These are phyloP conservation scores for Blastobotrys petasosporus DNA, from an alignment of 1,139 yeast species.

Conservation along the genomic window DNA sequence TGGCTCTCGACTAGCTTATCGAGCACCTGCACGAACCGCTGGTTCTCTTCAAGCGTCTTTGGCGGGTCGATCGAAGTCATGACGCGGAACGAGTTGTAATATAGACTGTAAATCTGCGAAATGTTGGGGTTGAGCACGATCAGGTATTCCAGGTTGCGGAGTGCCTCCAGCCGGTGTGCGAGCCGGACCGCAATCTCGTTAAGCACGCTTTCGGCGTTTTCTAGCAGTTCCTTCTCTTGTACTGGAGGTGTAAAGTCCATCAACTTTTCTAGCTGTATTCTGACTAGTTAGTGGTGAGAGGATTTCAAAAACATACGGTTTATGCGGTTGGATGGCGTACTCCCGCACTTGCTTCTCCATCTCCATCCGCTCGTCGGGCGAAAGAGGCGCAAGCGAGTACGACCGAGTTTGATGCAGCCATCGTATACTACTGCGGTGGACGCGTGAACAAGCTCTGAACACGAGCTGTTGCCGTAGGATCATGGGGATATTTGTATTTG, in stretches of 20 bases:
- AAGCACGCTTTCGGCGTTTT: slow-evolving; percentile 39
- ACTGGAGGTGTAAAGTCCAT: slow-evolving; percentile 16
- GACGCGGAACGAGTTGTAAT: slow-evolving; percentile 63
- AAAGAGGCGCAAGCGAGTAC: slow-evolving; percentile 4
- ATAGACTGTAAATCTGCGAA: slow-evolving; percentile 69
- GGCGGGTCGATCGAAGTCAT: slow-evolving; percentile 43
- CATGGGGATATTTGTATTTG: not conserved
- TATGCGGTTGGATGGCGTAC: slow-evolving; percentile 19
- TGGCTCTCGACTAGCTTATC: slow-evolving; percentile 63
- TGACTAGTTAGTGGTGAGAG: not conserved
- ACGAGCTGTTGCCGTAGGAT: not conserved
- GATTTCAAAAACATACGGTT: slow-evolving; percentile 13
- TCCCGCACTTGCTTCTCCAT: slow-evolving; percentile 16
- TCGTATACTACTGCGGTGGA: not conserved
- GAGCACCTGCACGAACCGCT: slow-evolving; percentile 46
- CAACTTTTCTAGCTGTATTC: slow-evolving; percentile 22
- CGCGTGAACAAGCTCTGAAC: too few relatives aligned
- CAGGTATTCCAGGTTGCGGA: slow-evolving; percentile 72
- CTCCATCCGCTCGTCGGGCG: slow-evolving; percentile 13
- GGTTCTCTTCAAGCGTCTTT: slow-evolving; percentile 49
- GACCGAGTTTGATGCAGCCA: not conserved
- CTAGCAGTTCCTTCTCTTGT: slow-evolving; percentile 28
- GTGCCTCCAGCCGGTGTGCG: slow-evolving; percentile 60
- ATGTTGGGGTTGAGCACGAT: slow-evolving; percentile 85
- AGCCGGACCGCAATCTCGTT: slow-evolving; percentile 40